phyloP scores from a whole-genome alignment of 208 protist species.

The Leishmania arabica region DNA sequence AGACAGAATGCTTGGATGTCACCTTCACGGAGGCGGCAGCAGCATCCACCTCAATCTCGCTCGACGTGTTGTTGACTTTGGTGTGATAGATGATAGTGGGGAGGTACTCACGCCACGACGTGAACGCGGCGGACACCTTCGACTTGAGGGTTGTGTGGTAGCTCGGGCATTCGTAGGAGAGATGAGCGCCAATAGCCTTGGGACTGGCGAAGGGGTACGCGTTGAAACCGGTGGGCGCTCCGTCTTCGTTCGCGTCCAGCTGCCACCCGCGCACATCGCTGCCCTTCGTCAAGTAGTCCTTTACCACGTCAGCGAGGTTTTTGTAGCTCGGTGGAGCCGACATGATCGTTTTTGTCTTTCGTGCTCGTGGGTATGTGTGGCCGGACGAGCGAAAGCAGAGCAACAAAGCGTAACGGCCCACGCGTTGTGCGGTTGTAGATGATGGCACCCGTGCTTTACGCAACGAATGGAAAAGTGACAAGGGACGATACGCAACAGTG shows the following conservation, averaged over 20 bases:
- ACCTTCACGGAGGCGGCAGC: conserved; percentile 29
- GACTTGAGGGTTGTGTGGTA: conserved; percentile 20
- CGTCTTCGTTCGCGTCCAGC: conserved; percentile 45
- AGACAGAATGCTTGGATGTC: conserved; percentile 35
- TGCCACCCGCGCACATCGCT: conserved; percentile 37
- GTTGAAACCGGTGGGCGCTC: conserved; percentile 15
- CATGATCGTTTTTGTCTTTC: neutral
- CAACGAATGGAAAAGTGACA: neutral
- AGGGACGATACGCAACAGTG: neutral
- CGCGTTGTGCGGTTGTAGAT: neutral
- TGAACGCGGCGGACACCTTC: conserved; percentile 22
- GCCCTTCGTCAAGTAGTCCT: conserved; percentile 51
- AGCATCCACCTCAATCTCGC: conserved; percentile 26
- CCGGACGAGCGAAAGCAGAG: neutral
- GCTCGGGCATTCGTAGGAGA: conserved; percentile 31
- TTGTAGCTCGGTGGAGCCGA: conserved; percentile 36
- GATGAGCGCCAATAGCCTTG: conserved; percentile 38
- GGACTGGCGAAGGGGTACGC: conserved; percentile 57
- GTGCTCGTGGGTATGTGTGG: neutral
- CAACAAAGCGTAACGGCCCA: neutral
- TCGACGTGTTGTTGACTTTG: conserved; percentile 14
- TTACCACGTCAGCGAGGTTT: conserved; percentile 49
- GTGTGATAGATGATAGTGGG: conserved; percentile 37
- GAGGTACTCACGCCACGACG: conserved; percentile 41
- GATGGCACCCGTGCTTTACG: neutral